Percentiles rank a stretch among this genome's conserved stretches.
Conservation (phyloP, 352 stramenopile genomes). For the Globisporangium parvum region DNA sequence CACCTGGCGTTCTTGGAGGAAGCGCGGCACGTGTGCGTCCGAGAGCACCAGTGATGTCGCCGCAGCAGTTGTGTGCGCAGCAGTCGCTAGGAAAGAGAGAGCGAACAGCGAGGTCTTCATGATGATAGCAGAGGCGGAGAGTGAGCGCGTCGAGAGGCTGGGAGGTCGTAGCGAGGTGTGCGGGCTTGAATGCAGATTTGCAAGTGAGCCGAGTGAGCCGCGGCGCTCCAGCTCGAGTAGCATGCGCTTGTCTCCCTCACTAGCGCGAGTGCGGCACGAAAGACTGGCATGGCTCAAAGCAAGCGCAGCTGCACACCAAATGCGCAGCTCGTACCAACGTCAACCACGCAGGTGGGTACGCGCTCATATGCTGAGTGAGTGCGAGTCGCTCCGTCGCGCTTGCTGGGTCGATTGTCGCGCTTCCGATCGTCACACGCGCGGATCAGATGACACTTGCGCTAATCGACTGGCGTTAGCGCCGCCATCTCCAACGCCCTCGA, state of each 20-base stretch:
- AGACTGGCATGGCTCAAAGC: too few species aligned
- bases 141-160: too few species aligned
- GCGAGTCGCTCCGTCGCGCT: not conserved
- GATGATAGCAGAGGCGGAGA: conserved; percentile 14
- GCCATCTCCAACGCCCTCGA: not conserved
- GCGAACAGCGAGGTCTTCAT: conserved; percentile 31
- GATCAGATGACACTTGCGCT: not conserved
- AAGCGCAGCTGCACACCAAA: too few species aligned
- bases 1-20: conserved; percentile 32
- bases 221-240: not conserved
- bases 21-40: conserved; percentile 29
- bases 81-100: conserved; percentile 17
- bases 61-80: conserved; percentile 10
- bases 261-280: too few species aligned
- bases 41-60: conserved; percentile 18
- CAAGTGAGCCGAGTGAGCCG: conserved; percentile 16
- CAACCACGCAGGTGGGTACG: not conserved
- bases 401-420: conserved; percentile 1
- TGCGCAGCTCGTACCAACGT: not conserved
- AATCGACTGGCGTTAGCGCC: too few species aligned
- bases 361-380: not conserved
- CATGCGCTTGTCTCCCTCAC: not conserved
- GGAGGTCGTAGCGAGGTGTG: not conserved
- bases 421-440: conserved; percentile 7
- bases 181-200: conserved; percentile 22